phyloP scores from a whole-genome alignment of 177 flowering plant genomes.

The Vitis hybrid region DNA sequence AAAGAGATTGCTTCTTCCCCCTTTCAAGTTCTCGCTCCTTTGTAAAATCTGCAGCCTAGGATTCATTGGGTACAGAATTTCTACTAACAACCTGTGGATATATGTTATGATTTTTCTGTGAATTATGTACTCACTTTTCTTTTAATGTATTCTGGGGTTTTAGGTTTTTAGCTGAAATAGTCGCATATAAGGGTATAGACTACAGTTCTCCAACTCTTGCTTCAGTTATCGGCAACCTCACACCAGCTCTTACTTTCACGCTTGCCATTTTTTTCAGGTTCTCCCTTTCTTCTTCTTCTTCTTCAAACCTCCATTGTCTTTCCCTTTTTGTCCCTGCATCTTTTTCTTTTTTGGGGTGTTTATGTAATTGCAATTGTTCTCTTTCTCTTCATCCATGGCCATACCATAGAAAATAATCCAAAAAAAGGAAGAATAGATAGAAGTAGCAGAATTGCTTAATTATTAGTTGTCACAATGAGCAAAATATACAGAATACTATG shows the following conservation, averaged over 20 bases:
- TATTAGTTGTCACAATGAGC: no score
- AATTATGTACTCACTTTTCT: neutral
- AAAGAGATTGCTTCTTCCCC: neutral
- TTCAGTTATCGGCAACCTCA: conserved; percentile 23
- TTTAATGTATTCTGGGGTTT: neutral
- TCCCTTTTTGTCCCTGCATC: no score
- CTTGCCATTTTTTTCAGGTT: conserved; percentile 30
- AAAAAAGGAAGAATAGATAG: no score
- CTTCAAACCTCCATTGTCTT: no score
- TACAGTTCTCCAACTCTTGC: conserved; percentile 33
- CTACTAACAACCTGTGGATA: neutral
- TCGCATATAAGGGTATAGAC: conserved; percentile 13
- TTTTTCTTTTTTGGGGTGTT: no score
- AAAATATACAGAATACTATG: no score
- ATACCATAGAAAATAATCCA: no score
- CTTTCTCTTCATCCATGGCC: no score
- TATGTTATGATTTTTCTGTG: no score
- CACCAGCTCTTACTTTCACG: conserved; percentile 23
- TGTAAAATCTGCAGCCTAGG: neutral
- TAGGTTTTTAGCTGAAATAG: conserved; percentile 9
- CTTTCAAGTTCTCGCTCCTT: neutral
- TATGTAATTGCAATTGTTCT: no score
- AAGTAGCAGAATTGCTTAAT: no score
- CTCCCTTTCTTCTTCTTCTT: neutral
- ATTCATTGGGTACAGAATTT: neutral